These are phyloP conservation scores for Rhizoctonia solani DNA, from an alignment of 1,284 basidiomycete genomes.

Conservation along the genomic window DNA sequence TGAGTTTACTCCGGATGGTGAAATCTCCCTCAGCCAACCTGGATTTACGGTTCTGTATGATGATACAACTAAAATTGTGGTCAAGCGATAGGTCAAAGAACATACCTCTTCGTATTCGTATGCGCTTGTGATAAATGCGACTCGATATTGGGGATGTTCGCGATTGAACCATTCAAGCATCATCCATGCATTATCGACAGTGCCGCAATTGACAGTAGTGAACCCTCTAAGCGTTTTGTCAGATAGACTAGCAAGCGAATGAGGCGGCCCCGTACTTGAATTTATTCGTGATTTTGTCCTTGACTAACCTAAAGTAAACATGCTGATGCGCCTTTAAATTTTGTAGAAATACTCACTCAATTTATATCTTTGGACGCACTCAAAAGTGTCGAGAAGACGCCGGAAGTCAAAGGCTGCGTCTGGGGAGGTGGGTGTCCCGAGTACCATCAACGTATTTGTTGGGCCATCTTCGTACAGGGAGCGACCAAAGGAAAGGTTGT, in stretches of 20 bases:
- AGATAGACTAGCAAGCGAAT: not conserved
- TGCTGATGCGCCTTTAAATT: not conserved
- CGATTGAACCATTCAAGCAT: slow-evolving; percentile 12
- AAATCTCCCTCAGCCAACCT: too few relatives aligned
- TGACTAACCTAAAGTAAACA: not conserved
- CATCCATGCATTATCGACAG: not conserved
- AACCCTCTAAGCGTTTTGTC: not conserved
- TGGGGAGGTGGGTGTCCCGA: not conserved
- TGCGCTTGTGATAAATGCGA: not conserved
- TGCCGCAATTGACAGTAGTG: slow-evolving; percentile 1
- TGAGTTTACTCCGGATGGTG: too few relatives aligned
- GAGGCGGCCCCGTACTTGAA: not conserved
- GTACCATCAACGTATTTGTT: slow-evolving; percentile 18
- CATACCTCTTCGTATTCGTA: not conserved
- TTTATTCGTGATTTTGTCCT: not conserved
- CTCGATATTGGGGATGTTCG: not conserved
- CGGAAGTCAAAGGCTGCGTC: not conserved
- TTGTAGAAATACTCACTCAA: not conserved
- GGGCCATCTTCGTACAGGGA: slow-evolving; percentile 10
- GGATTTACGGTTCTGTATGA: too few relatives aligned
- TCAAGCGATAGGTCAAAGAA: not conserved
- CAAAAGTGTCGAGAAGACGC: not conserved
- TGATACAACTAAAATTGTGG: too few relatives aligned
- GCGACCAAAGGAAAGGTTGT: slow-evolving; percentile 12
- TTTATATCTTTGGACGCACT: not conserved